These are phyloP conservation scores for Thelephora aurantiotincta DNA, from an alignment of 768 basidiomycete genomes.

Conservation along the genomic window DNA sequence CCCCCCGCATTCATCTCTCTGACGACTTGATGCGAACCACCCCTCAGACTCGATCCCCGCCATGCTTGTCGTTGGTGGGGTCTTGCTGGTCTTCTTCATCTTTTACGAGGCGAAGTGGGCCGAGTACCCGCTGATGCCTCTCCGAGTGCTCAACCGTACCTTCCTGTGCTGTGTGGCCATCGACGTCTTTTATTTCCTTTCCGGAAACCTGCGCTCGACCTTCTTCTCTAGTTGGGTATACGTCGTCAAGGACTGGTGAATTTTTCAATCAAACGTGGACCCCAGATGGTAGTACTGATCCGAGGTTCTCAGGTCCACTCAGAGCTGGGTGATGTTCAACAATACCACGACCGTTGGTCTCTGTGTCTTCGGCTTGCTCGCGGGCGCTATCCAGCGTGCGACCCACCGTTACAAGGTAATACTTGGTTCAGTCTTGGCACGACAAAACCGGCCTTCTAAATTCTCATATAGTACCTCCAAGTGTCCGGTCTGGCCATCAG, in stretches of 20 bases:
- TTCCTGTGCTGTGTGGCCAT: slow-evolving; percentile 16
- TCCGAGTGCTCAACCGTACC: slow-evolving; percentile 21
- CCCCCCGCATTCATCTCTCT: no score
- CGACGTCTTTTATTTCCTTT: slow-evolving; percentile 15
- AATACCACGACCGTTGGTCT: slow-evolving; percentile 26
- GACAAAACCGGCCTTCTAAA: background rate
- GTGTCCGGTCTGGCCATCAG: slow-evolving; percentile 20
- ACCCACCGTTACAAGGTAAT: slow-evolving; percentile 28
- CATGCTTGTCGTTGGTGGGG: slow-evolving; percentile 18
- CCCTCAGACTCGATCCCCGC: slow-evolving; percentile 17
- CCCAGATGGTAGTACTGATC: no score
- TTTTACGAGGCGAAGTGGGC: slow-evolving; percentile 21
- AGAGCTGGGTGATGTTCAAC: slow-evolving; percentile 22
- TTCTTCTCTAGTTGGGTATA: slow-evolving; percentile 14
- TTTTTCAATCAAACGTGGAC: background rate
- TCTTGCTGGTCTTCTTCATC: slow-evolving; percentile 15
- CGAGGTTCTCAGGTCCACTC: slow-evolving; percentile 13
- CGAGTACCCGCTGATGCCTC: slow-evolving; percentile 20
- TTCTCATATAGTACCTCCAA: slow-evolving; percentile 17
- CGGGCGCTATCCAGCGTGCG: slow-evolving; percentile 28
- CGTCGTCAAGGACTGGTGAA: slow-evolving; percentile 13
- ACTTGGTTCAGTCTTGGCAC: background rate
- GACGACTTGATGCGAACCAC: slow-evolving; percentile 8
- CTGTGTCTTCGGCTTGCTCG: slow-evolving; percentile 33
- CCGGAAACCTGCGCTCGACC: background rate